Evolutionary conservation across 2,329 filamentous ascomycete genomes (phyloP), one percentile per base, ranked within the genome.

Genomic region (Paecilomyces formosus): DNA sequence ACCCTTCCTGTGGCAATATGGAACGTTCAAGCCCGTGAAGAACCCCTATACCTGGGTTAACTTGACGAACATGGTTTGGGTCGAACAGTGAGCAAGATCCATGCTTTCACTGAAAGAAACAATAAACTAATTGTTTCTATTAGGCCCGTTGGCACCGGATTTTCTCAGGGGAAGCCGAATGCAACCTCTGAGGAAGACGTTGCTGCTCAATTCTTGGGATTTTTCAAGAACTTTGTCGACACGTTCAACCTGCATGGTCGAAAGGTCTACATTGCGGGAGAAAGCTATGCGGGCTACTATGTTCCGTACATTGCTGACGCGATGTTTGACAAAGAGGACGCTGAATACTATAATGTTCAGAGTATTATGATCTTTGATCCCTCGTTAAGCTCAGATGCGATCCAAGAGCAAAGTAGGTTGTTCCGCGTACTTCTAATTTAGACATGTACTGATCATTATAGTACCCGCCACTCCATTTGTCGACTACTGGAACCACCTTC

Each of bases 21-120:
- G 90, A 33, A 92, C 88, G 0, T 82, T 79, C 57, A 78, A 79
- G 18, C 88, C 88, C 0, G 78, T 85, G 0, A 74, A 78, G 52
- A 92, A 92, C 68, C 80, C 82, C 0, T 92, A 87, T 76, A 82
- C 82, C n/a, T 92, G 88, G 88, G 83, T 84, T 60, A 88, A 88
- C 55, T 73, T 93, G 35, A 89, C 88, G 56, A 91, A 92, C 71
- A 83, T 92, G 66, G 77, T 94, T 53, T 94, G 86, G 83, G 80
- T 89, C 8, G 88, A 90, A 65, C 87, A 89, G 68, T n/a, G 33
- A 8, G 12, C 8, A 22, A 21, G 53, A 33, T n/a, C 49, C 3
- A 15, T 49, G 12, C 4, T 18, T 49, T 0, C 24, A 70, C 65
- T 66, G 5, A 45, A 39, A 45, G 8, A 9, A 18, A 45, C 18